Conservation (phyloP, 441 rosid species). For the Theobroma grandiflorum region DNA sequence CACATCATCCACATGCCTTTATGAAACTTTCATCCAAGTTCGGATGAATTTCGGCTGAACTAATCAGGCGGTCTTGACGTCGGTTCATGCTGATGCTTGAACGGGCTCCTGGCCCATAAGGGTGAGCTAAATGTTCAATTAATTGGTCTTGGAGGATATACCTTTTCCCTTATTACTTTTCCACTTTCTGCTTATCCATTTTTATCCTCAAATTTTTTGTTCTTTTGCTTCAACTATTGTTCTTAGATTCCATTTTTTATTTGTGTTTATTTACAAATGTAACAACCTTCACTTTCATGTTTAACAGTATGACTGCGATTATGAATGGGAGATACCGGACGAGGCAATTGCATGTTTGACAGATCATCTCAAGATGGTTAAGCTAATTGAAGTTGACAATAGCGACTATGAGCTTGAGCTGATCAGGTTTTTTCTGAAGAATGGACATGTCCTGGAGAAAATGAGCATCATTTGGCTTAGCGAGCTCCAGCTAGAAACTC, state of each 20-base stretch:
- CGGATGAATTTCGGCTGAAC: neutral
- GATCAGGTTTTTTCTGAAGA: neutral
- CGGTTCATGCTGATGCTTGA: neutral
- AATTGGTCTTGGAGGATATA: neutral
- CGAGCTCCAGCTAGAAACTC: neutral
- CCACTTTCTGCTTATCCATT: no score
- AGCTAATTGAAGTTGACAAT: neutral
- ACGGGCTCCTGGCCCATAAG: neutral
- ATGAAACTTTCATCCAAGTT: neutral
- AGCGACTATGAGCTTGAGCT: neutral
- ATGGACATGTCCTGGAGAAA: neutral
- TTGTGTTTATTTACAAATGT: neutral
- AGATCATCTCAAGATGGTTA: neutral
- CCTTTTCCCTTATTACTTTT: neutral
- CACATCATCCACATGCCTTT: neutral
- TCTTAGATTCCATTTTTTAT: neutral
- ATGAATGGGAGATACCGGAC: neutral
- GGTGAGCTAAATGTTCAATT: neutral
- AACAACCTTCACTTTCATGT: neutral
- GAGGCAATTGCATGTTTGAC: slow-evolving; percentile 2
- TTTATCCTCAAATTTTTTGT: neutral
- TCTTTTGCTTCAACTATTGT: neutral
- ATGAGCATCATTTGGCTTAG: neutral
- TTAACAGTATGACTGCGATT: neutral
- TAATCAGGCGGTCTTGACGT: no score